phyloP scores from a whole-genome alignment of 805 yeast species.

The Saturnispora hagleri region DNA sequence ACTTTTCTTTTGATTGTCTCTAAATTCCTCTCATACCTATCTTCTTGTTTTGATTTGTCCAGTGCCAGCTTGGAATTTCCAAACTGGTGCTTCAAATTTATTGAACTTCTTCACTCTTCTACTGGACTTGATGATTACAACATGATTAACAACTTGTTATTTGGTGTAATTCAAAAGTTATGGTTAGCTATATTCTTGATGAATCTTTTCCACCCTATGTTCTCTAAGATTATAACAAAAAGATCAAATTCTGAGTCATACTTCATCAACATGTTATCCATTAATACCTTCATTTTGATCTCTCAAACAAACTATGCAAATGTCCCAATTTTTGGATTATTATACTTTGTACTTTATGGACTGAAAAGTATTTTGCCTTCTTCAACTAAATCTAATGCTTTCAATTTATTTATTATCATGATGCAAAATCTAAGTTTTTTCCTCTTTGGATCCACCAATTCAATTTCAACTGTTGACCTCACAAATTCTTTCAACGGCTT shows the following conservation, averaged over 20 bases:
- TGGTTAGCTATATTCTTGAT: conserved; percentile 15
- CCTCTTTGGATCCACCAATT: conserved; percentile 84
- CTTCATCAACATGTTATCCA: conserved; percentile 29
- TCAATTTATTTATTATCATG: conserved; percentile 34
- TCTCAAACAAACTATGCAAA: conserved; percentile 47
- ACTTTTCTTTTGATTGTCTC: conserved; percentile 23
- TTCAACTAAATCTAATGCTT: conserved; percentile 11
- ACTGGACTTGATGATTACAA: conserved; percentile 25
- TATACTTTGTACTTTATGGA: conserved; percentile 26
- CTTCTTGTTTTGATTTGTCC: conserved; percentile 21
- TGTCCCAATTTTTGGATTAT: conserved; percentile 39
- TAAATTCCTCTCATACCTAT: conserved; percentile 22
- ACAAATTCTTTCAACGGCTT: conserved; percentile 91
- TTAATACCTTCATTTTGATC: conserved; percentile 36
- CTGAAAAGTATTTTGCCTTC: conserved; percentile 13
- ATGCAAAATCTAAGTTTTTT: conserved; percentile 75
- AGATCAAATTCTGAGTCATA: conserved; percentile 13
- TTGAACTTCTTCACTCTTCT: conserved; percentile 25
- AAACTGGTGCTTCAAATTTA: conserved; percentile 16
- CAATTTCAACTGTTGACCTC: conserved; percentile 82
- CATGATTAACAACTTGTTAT: conserved; percentile 18
- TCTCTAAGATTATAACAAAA: not conserved
- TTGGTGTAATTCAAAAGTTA: conserved; percentile 17
- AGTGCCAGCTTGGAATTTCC: conserved; percentile 14
- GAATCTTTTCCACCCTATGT: conserved; percentile 15